A percentile compares a stretch with the other conserved stretches of the same genome.
Conservation (phyloP, 768 basidiomycete genomes). For the Myochromella boudieri region DNA sequence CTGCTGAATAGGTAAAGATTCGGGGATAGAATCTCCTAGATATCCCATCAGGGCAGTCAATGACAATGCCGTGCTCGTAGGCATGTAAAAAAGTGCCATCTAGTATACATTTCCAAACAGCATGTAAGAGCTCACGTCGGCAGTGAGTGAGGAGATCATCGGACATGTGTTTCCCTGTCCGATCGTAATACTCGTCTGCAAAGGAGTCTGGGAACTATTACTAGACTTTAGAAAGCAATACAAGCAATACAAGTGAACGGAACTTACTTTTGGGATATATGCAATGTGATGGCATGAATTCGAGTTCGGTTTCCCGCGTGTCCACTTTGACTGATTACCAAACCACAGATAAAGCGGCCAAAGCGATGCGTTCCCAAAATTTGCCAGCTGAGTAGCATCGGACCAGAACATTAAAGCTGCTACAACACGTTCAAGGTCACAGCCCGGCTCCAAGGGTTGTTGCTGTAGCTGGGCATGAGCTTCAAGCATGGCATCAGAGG, state of each 20-base stretch:
- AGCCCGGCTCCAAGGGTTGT: constrained; percentile 1
- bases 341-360: constrained; percentile 26
- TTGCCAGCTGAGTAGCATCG: constrained; percentile 28
- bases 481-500: constrained; percentile 2
- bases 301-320: constrained; percentile 9
- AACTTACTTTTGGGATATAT: no score
- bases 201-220: constrained; percentile 28
- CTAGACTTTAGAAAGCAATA: no score
- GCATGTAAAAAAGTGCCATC: constrained; percentile 26
- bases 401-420: constrained; percentile 29
- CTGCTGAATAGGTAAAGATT: constrained; percentile 32
- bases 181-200: constrained; percentile 17
- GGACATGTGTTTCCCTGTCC: constrained; percentile 7
- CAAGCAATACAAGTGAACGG: no score
- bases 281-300: constrained; percentile 12
- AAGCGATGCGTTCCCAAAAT: constrained; percentile 26
- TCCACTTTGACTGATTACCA: constrained; percentile 25
- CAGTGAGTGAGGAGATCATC: constrained; percentile 27
- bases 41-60: constrained; percentile 28
- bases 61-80: constrained; percentile 27
- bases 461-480: constrained; percentile 3
- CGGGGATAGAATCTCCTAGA: constrained; percentile 28
- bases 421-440: constrained; percentile 17
- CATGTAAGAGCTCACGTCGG: constrained; percentile 30
- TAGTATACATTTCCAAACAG: constrained; percentile 24